phyloP scores from a whole-genome alignment of 169 alveolate genomes.

The Babesia divergens region DNA sequence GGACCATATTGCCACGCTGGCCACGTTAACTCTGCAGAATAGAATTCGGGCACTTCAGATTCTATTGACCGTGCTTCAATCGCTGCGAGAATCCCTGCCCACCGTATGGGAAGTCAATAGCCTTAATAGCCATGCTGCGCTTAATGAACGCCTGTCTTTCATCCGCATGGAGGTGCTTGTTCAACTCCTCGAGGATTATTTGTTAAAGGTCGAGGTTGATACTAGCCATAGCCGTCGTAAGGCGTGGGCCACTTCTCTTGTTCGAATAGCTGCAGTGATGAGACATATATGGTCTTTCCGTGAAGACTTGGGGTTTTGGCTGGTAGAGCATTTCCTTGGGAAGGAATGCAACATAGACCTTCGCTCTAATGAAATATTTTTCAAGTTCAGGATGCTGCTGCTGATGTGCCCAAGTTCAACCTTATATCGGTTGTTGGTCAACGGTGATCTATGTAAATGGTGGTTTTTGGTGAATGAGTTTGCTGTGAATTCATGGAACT shows the following conservation, averaged over 20 bases:
- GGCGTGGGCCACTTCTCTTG: conserved; percentile 30
- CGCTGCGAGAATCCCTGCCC: conserved; percentile 4
- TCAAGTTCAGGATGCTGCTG: conserved; percentile 33
- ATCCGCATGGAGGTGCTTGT: conserved; percentile 33
- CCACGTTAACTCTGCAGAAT: conserved; percentile 5
- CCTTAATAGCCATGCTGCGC: background rate
- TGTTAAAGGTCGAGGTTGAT: background rate
- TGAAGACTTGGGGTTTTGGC: conserved; percentile 31
- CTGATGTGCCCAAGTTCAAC: conserved; percentile 58
- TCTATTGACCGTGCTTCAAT: conserved; percentile 6
- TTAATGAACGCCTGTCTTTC: conserved; percentile 17
- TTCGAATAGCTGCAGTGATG: conserved; percentile 27
- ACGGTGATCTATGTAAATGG: conserved; percentile 56
- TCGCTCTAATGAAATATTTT: conserved; percentile 32
- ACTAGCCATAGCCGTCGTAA: conserved; percentile 19
- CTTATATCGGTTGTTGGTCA: conserved; percentile 9
- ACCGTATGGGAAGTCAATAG: conserved; percentile 48
- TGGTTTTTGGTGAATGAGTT: conserved; percentile 54
- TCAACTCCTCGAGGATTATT: conserved; percentile 14
- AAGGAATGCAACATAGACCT: conserved; percentile 20
- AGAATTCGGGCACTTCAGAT: conserved; percentile 5
- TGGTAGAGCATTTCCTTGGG: conserved; percentile 13
- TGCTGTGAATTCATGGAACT: conserved; percentile 50
- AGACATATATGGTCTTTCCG: conserved; percentile 51
- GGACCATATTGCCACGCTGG: conserved; percentile 8